Evolutionary conservation across 2,329 filamentous ascomycete species (phyloP).

Genomic region (Alternaria hordeiaustralica): DNA sequence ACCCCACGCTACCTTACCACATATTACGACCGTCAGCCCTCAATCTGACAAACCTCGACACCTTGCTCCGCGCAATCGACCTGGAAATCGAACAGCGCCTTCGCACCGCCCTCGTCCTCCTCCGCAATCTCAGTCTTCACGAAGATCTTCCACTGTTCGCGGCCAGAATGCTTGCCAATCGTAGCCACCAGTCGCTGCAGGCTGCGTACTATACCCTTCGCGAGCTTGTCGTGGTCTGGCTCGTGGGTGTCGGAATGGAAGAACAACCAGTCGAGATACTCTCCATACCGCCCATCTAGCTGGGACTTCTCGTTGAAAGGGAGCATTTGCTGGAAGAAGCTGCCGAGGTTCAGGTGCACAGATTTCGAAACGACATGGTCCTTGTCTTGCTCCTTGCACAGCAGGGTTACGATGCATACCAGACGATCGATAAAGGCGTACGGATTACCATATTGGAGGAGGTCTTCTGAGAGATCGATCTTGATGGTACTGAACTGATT

Average conservation of each 20-base stretch:
- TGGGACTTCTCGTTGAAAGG: conserved; percentile 15
- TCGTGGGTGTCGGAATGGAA: not conserved
- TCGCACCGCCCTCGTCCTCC: not conserved
- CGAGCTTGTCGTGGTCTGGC: conserved; percentile 5
- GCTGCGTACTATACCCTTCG: not conserved
- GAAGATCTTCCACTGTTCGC: conserved; percentile 6
- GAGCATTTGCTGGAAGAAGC: conserved; percentile 14
- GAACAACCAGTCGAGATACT: conserved; percentile 4
- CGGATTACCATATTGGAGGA: conserved; percentile 4
- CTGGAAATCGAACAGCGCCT: not conserved
- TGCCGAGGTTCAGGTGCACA: conserved; percentile 12
- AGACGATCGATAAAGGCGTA: conserved; percentile 4
- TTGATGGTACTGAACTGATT: conserved; percentile 8
- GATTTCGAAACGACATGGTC: not conserved
- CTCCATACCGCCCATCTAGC: not conserved
- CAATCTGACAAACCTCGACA: not conserved
- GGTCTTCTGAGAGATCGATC: conserved; percentile 3
- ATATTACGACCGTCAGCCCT: not conserved
- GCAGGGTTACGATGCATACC: conserved; percentile 4
- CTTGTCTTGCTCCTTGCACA: conserved; percentile 13
- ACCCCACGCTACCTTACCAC: not conserved
- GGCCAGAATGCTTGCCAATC: not conserved
- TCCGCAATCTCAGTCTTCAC: not conserved
- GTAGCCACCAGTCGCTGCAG: conserved; percentile 1
- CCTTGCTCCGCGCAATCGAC: not conserved